These are phyloP conservation scores for Fusarium penzigii DNA, from an alignment of 2,329 filamentous ascomycete species.

Conservation along the genomic window DNA sequence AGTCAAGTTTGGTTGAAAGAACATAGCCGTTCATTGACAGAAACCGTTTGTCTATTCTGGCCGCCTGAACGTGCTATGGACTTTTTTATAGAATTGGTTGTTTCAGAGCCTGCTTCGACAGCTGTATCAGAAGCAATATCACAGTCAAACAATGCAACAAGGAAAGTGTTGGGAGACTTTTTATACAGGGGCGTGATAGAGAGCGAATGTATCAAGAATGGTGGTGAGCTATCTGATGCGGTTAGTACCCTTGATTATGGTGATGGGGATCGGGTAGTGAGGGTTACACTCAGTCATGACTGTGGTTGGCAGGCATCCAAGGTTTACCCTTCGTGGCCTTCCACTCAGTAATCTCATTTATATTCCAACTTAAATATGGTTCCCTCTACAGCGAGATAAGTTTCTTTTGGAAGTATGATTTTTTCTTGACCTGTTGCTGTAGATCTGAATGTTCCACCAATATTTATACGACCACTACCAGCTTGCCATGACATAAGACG, in stretches of 20 bases:
- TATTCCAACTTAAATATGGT: slow-evolving; percentile 1
- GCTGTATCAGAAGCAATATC: background rate
- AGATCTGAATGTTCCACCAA: background rate
- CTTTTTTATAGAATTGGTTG: background rate
- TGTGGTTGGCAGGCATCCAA: background rate
- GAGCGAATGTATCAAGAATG: background rate
- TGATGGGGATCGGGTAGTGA: background rate
- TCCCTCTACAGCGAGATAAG: background rate
- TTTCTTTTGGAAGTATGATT: background rate
- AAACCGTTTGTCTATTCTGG: background rate
- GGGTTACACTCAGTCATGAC: background rate
- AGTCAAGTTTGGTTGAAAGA: background rate
- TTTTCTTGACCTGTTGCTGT: background rate
- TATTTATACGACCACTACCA: background rate
- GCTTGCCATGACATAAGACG: slow-evolving; percentile 1
- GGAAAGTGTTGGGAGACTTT: background rate
- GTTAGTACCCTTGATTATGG: background rate
- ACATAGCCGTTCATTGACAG: background rate
- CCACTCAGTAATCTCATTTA: background rate
- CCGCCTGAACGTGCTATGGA: background rate
- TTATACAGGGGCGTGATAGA: background rate
- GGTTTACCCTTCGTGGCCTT: background rate
- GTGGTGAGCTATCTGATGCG: background rate
- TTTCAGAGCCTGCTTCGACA: background rate
- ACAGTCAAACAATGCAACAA: background rate